Evolutionary conservation across 139 green algal genomes (phyloP), one percentile per base, ranked within the genome.

Genomic region (Zygnema cylindricum): DNA sequence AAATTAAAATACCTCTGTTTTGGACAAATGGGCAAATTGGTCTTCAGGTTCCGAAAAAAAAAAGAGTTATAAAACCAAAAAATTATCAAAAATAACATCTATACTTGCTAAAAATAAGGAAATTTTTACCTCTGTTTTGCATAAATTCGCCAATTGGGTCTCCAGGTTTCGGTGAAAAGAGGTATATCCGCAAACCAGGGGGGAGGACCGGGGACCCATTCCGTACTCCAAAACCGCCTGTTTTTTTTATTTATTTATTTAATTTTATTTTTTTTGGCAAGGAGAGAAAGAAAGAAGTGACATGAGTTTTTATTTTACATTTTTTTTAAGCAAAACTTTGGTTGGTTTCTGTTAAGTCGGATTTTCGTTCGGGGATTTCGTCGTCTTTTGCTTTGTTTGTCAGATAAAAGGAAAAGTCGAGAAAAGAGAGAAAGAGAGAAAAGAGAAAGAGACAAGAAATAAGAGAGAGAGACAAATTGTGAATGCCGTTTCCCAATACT

Each of bases 101-200:
- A 21, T 23, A 35, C 32, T 42, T 42, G 76, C 76, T 23, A 21
- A 21, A 35, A 21, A 49, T 36, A 36, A 22, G 35, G 73, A 22
- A 22, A 22, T 32, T 16, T 35, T 7, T 43, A 88, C 84, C 84
- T 98, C 63, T 0, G 93, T 96, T 39, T 91, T 90, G 81, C 98
- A 98, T 2, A 99, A 92, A 7, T 32, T 11, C n/a, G 96, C 96
- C 22, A 99, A 91, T 23, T 82, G 92, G 21, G 85, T n/a, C 88
- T 99, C 97, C 55, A 99, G 93, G 54, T 95, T 79, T 16, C 88
- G 33, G 86, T 99, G 97, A 77, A 91, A 55, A 16, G 38, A 35
- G 0, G 95, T 98, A 88, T 98, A 97, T 23, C 97, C 97, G 0
- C 89, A 95, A 21, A 99, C 96, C 0, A 99, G 86, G 0, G 94